Evolutionary conservation across 441 rosid genomes (phyloP).

Genomic region (Gossypium gossypioides): DNA sequence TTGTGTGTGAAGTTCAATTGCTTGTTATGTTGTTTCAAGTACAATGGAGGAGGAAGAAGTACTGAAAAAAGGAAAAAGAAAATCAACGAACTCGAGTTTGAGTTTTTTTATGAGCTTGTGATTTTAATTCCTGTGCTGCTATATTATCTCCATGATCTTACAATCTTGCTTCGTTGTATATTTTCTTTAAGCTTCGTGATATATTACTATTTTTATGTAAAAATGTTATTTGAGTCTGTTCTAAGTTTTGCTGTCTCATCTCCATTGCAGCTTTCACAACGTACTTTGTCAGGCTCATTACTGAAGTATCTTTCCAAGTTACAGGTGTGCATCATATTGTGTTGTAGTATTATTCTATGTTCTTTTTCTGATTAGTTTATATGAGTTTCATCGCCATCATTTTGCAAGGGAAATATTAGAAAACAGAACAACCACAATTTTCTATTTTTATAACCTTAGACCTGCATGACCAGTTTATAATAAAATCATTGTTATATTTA

Average conservation of each 20-base stretch:
- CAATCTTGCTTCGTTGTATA: neutral
- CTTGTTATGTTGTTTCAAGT: neutral
- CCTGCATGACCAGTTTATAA: neutral
- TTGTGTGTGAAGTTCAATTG: neutral
- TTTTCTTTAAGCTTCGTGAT: neutral
- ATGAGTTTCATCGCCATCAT: neutral
- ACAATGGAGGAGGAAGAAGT: neutral
- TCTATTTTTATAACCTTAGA: neutral
- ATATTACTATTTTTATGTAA: neutral
- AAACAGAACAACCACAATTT: neutral
- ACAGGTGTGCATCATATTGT: conserved; percentile 46
- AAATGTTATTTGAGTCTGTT: conserved; percentile 5
- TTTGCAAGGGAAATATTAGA: neutral
- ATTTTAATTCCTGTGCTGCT: neutral
- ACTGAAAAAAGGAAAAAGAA: neutral
- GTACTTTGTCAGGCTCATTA: conserved; percentile 82
- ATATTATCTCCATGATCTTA: neutral
- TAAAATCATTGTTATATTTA: neutral
- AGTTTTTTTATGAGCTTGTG: neutral
- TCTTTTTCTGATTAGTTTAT: conserved; percentile 6
- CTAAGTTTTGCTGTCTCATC: conserved; percentile 18
- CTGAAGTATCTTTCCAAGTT: conserved; percentile 90
- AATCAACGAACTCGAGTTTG: neutral
- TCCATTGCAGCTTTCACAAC: conserved; percentile 82
- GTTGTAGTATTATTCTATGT: conserved; percentile 6